Conservation (phyloP, 495 filamentous ascomycete genomes). For the Neurospora sp. region DNA sequence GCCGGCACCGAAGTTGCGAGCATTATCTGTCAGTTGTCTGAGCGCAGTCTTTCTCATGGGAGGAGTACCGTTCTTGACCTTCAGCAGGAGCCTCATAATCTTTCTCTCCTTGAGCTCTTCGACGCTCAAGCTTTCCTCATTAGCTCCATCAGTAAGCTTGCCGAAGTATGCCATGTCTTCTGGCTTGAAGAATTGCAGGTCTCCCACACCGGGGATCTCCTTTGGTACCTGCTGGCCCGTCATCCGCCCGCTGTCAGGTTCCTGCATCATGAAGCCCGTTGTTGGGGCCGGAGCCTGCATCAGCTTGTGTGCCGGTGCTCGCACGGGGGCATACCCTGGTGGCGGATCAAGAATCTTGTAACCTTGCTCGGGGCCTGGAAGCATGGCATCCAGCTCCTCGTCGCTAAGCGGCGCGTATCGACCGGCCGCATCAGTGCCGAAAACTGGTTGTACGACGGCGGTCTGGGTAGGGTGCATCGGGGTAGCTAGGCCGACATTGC, state of each 20-base stretch:
- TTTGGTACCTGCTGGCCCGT: slow-evolving; percentile 89
- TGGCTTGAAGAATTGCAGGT: slow-evolving; percentile 96
- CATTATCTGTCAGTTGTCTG: slow-evolving; percentile 95
- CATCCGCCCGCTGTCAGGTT: slow-evolving; percentile 68
- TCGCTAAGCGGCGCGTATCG: slow-evolving; percentile 76
- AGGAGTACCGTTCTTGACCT: slow-evolving; percentile 99
- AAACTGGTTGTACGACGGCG: slow-evolving; percentile 45
- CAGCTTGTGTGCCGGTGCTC: slow-evolving; percentile 64
- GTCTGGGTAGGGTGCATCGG: slow-evolving; percentile 75
- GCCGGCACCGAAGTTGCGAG: slow-evolving; percentile 89
- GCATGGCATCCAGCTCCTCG: slow-evolving; percentile 86
- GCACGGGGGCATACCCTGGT: slow-evolving; percentile 81
- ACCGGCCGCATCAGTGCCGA: slow-evolving; percentile 72
- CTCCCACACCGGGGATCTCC: slow-evolving; percentile 94
- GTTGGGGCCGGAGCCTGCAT: slow-evolving; percentile 62
- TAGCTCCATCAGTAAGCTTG: slow-evolving; percentile 89
- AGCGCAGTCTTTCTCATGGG: slow-evolving; percentile 99
- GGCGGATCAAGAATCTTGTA: slow-evolving; percentile 92
- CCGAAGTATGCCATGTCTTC: slow-evolving; percentile 99
- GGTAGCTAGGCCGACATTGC: slow-evolving; percentile 70
- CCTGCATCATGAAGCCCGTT: slow-evolving; percentile 94
- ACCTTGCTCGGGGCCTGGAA: slow-evolving; percentile 67
- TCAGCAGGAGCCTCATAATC: slow-evolving; percentile 93
- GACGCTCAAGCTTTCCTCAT: slow-evolving; percentile 83
- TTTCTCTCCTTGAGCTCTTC: slow-evolving; percentile 97